Evolutionary conservation across 768 basidiomycete genomes (phyloP).

Genomic region (Kwoniella dejecticola): DNA sequence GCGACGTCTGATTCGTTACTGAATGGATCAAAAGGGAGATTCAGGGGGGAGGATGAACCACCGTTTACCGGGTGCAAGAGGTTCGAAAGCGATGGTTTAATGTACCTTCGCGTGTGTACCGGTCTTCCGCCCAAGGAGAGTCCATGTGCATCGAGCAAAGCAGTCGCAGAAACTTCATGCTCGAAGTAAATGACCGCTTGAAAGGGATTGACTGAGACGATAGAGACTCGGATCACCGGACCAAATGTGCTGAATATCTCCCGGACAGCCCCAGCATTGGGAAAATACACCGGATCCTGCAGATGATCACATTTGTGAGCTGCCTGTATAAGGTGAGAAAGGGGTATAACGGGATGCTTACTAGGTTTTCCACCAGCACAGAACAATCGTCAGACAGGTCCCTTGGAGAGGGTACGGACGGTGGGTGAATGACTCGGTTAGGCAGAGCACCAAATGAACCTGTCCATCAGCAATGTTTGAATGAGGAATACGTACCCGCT

Average conservation of each 20-base stretch:
- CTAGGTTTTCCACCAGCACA: constrained; percentile 43
- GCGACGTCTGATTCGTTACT: neutral
- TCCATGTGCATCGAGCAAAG: constrained; percentile 35
- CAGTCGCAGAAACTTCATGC: constrained; percentile 29
- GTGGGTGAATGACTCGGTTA: constrained; percentile 44
- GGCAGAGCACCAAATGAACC: constrained; percentile 26
- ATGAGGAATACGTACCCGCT: constrained; percentile 17
- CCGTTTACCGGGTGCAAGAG: neutral
- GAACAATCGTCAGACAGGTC: constrained; percentile 24
- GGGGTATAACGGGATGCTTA: constrained; percentile 10
- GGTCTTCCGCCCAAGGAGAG: constrained; percentile 28
- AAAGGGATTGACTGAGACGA: constrained; percentile 20
- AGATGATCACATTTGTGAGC: constrained; percentile 2
- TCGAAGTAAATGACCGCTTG: constrained; percentile 42
- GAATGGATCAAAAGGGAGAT: constrained; percentile 22
- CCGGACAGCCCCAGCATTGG: constrained; percentile 25
- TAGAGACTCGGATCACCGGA: constrained; percentile 26
- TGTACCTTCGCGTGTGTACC: constrained; percentile 25
- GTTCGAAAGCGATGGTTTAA: constrained; percentile 2
- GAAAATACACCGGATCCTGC: constrained; percentile 37
- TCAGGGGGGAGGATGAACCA: neutral
- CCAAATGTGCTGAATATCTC: constrained; percentile 42
- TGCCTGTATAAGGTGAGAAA: neutral
- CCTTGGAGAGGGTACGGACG: constrained; percentile 21
- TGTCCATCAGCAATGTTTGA: constrained; percentile 5